Evolutionary conservation across 2,329 filamentous ascomycete genomes (phyloP).

Genomic region (Lachnellula occidentalis): DNA sequence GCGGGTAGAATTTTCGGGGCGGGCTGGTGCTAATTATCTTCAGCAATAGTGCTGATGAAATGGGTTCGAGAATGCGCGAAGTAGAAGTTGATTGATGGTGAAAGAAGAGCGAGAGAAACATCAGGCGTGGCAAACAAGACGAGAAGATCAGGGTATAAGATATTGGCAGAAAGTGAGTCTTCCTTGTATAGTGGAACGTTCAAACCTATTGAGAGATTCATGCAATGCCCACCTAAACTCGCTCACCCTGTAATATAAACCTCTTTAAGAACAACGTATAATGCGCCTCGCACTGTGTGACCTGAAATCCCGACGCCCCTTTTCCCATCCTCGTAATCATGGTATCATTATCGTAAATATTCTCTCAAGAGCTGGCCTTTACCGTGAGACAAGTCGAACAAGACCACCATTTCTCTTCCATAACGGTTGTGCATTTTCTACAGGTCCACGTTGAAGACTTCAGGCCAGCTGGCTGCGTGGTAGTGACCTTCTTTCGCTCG

Average conservation of each 20-base stretch:
- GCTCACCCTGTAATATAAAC: neutral
- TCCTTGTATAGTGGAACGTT: no score
- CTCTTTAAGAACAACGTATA: neutral
- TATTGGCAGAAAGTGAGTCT: no score
- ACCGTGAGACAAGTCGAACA: conserved; percentile 50
- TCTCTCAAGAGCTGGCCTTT: conserved; percentile 42
- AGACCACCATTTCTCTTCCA: conserved; percentile 53
- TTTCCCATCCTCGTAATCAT: neutral
- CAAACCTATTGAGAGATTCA: no score
- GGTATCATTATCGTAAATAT: conserved; percentile 5
- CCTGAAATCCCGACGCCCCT: neutral
- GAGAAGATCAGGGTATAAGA: no score
- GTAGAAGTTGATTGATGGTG: neutral
- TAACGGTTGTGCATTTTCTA: conserved; percentile 44
- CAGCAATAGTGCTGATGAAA: neutral
- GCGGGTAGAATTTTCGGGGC: neutral
- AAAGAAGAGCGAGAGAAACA: no score
- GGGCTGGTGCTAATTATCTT: neutral
- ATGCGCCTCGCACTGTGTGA: neutral
- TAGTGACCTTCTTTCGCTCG: conserved; percentile 3
- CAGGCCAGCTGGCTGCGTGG: conserved; percentile 9
- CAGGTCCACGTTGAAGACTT: conserved; percentile 42
- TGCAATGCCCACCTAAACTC: neutral
- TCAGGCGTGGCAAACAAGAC: no score
- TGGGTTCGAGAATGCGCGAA: neutral